Percentiles rank a stretch among this genome's conserved stretches.
Evolutionary conservation across 108 stramenopile species (phyloP).

Genomic region (Cyclotella atomus): DNA sequence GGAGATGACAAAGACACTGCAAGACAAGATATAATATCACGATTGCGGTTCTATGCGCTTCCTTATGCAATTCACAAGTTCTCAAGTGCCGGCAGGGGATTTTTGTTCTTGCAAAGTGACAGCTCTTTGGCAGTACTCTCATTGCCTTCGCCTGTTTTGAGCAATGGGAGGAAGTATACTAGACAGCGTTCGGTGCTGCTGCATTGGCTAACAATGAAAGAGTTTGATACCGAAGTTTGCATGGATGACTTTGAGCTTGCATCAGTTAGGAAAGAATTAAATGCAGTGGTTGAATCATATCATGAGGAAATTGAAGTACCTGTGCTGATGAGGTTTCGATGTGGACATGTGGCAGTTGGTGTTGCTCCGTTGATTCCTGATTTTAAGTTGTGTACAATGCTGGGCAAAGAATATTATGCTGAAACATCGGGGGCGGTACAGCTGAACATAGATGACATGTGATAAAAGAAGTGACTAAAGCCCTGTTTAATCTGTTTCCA

Average conservation of each 20-base stretch:
- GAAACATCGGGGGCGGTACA: slow-evolving; percentile 64
- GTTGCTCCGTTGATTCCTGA: slow-evolving; percentile 73
- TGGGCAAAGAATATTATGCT: slow-evolving; percentile 78
- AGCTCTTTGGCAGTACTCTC: slow-evolving; percentile 74
- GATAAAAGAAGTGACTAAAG: background rate
- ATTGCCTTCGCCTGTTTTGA: slow-evolving; percentile 47
- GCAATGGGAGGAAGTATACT: slow-evolving; percentile 49
- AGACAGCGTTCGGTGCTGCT: slow-evolving; percentile 68
- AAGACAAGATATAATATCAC: slow-evolving; percentile 65
- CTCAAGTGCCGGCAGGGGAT: slow-evolving; percentile 59
- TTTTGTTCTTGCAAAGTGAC: slow-evolving; percentile 80
- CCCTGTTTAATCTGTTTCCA: background rate
- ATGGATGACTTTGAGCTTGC: slow-evolving; percentile 89
- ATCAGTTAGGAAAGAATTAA: slow-evolving; percentile 56
- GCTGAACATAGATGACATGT: slow-evolving; percentile 83
- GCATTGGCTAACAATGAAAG: slow-evolving; percentile 84
- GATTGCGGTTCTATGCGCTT: slow-evolving; percentile 82
- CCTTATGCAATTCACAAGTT: slow-evolving; percentile 73
- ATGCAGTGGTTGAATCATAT: slow-evolving; percentile 65
- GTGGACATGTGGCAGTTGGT: slow-evolving; percentile 83
- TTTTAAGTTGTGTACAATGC: slow-evolving; percentile 65
- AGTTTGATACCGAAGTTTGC: slow-evolving; percentile 82
- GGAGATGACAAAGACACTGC: slow-evolving; percentile 55
- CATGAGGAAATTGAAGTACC: slow-evolving; percentile 70
- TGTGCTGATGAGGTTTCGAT: slow-evolving; percentile 75